Base-by-base conservation (phyloP, 805 yeast species). In the Nakazawaea pomicola region DNA sequence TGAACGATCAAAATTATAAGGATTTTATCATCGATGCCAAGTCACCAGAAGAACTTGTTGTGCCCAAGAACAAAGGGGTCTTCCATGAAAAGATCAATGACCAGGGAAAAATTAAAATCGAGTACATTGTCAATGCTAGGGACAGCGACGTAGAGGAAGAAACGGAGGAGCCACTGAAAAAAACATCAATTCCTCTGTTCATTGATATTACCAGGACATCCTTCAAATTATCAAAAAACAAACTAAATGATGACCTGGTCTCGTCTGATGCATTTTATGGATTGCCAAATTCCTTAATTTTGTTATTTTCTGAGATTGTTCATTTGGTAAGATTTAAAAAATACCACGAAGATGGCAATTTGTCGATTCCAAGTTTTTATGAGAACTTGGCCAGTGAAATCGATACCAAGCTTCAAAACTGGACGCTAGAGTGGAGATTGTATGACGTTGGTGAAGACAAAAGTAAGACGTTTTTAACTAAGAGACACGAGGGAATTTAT, bases 211-310 rank as follows among this genome's bases (percentile, higher is more conserved):
- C 65, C 18, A 65, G 66, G 53, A 47, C 65, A 23, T 55, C 67
- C 56, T 56, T 70, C 55, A 64, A 58, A 40, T 61, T 57, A 27
- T 58, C 65, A 1, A 60, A 58, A 40, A 57, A 60, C 45, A 76
- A 72, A 49, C 61, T 70, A 28, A 74, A 74, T 43, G 77, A 74
- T 52, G 76, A 76, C 46, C 68, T 74, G 40, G 68, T 82, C 46
- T 80, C 89, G 7, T 80, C 90, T 1, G 95, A 84, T 57, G 85
- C 90, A 0, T 65, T 87, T 37, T 87, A 85, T 56, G 95, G 95
- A 0, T 64, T 88, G 42, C 95, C 96, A 6, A 86, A 84, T 53
- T 83, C 95, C 2, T 64, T 88, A 32, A 80, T 86, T 41, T 51
- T 80, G 17, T 61, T 87, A 40, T 85, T 88, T 60, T 74, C 83